phyloP scores from a whole-genome alignment of 2,329 filamentous ascomycete genomes.

The Exophiala calicioides region DNA sequence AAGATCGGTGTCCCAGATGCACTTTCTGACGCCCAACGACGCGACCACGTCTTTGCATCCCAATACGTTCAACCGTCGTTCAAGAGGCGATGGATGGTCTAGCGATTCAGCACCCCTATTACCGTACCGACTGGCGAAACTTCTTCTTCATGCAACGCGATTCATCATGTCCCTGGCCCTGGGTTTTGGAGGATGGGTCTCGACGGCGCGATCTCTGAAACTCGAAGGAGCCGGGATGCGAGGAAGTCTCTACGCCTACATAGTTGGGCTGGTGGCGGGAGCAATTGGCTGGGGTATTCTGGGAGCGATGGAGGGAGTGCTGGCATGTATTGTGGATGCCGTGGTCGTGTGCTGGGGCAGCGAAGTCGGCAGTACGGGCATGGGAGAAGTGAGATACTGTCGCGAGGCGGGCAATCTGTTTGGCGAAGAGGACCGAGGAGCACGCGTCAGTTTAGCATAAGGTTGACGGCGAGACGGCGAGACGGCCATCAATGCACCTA shows the following conservation, averaged over 20 bases:
- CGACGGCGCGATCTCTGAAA: conserved; percentile 76
- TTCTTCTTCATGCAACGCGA: conserved; percentile 85
- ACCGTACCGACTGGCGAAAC: conserved; percentile 86
- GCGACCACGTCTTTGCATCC: conserved; percentile 67
- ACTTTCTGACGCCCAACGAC: conserved; percentile 71
- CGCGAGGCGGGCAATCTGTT: conserved; percentile 88
- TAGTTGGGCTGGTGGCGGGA: conserved; percentile 87
- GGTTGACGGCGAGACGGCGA: neutral
- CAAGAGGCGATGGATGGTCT: conserved; percentile 34
- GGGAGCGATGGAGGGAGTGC: conserved; percentile 83
- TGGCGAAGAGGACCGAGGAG: conserved; percentile 54
- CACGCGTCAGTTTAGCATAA: conserved; percentile 28
- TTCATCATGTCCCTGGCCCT: conserved; percentile 88
- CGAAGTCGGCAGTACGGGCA: conserved; percentile 68
- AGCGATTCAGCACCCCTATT: conserved; percentile 59
- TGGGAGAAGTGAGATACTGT: conserved; percentile 74
- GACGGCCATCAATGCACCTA: too few relatives aligned
- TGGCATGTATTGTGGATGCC: conserved; percentile 84
- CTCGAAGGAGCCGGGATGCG: conserved; percentile 60
- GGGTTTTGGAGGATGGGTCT: conserved; percentile 95
- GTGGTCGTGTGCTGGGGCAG: conserved; percentile 93
- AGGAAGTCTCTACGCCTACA: conserved; percentile 90
- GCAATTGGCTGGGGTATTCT: conserved; percentile 94
- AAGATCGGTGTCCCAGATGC: conserved; percentile 76
- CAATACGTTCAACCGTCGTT: conserved; percentile 36